phyloP scores from a whole-genome alignment of 1,284 basidiomycete genomes.

The Anthracocystis panici-leucophaei region DNA sequence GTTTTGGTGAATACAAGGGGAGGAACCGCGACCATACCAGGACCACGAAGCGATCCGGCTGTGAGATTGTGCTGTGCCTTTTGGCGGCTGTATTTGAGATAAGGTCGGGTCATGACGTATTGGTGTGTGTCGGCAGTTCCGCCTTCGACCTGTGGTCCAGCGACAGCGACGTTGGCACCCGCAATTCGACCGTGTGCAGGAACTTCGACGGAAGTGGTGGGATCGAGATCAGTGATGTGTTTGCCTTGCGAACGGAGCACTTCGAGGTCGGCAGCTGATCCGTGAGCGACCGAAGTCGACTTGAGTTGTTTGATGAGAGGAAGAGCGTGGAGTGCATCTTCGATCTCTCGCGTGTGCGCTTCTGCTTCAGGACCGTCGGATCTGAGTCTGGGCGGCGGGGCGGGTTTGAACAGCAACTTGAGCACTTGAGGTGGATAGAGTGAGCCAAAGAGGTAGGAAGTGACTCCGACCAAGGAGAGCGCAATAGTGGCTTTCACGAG shows the following conservation, averaged over 20 bases:
- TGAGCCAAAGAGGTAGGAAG: conserved; percentile 74
- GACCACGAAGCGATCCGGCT: conserved; percentile 84
- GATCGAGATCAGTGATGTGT: conserved; percentile 34
- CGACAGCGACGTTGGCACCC: conserved; percentile 26
- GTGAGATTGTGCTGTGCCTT: conserved; percentile 82
- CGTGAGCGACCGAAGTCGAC: conserved; percentile 33
- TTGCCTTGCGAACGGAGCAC: conserved; percentile 35
- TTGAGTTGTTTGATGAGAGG: conserved; percentile 70
- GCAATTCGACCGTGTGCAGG: conserved; percentile 36
- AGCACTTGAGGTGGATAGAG: conserved; percentile 77
- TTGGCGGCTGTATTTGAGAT: conserved; percentile 77
- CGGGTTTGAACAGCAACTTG: conserved; percentile 78
- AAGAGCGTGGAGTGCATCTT: conserved; percentile 78
- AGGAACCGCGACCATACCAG: conserved; percentile 70
- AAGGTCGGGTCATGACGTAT: conserved; percentile 75
- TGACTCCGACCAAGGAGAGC: conserved; percentile 49
- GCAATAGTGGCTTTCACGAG: conserved; percentile 47
- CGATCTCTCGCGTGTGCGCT: conserved; percentile 76
- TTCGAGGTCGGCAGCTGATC: conserved; percentile 32
- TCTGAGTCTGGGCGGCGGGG: conserved; percentile 78
- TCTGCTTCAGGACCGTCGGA: conserved; percentile 77
- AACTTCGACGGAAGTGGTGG: conserved; percentile 28
- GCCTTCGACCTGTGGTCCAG: conserved; percentile 36
- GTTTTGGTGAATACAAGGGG: conserved; percentile 67
- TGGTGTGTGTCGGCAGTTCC: conserved; percentile 47